Percentiles rank a stretch among this genome's conserved stretches.
These are phyloP conservation scores for Trichoderma lentiforme DNA, from an alignment of 2,329 filamentous ascomycete genomes.

Conservation along the genomic window DNA sequence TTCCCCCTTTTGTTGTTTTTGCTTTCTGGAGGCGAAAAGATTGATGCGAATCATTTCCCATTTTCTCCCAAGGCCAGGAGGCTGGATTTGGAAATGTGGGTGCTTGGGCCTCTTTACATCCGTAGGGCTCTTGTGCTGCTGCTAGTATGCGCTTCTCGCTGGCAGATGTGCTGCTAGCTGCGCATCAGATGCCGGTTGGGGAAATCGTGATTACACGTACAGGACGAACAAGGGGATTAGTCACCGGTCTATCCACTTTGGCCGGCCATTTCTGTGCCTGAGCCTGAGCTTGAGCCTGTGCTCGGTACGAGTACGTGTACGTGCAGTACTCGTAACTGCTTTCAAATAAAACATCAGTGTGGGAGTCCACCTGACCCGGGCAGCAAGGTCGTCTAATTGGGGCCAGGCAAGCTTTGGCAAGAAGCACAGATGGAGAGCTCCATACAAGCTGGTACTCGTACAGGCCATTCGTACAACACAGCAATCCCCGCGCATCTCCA, in stretches of 20 bases:
- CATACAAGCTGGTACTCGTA: background rate
- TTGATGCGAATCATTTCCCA: background rate
- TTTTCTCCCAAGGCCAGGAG: background rate
- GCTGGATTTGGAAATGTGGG: background rate
- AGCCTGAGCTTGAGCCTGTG: background rate
- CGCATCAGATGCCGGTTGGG: background rate
- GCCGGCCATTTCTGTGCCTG: background rate
- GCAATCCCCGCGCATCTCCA: background rate
- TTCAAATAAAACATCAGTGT: background rate
- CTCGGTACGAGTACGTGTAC: background rate
- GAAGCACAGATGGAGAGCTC: background rate
- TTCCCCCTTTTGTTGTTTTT: background rate
- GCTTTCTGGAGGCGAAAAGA: background rate
- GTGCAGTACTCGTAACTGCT: background rate
- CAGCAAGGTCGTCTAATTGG: slow-evolving; percentile 1
- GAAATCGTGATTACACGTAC: background rate
- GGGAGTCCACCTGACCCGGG: background rate
- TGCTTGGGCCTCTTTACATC: background rate
- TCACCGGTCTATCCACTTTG: background rate
- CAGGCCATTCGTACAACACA: background rate
- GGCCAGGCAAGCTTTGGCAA: background rate
- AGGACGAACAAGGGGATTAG: background rate
- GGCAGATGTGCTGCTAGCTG: background rate
- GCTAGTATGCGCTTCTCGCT: slow-evolving; percentile 9
- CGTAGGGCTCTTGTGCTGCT: background rate